Evolutionary conservation across 441 rosid species (phyloP).

Genomic region (Mallotus japonicus): DNA sequence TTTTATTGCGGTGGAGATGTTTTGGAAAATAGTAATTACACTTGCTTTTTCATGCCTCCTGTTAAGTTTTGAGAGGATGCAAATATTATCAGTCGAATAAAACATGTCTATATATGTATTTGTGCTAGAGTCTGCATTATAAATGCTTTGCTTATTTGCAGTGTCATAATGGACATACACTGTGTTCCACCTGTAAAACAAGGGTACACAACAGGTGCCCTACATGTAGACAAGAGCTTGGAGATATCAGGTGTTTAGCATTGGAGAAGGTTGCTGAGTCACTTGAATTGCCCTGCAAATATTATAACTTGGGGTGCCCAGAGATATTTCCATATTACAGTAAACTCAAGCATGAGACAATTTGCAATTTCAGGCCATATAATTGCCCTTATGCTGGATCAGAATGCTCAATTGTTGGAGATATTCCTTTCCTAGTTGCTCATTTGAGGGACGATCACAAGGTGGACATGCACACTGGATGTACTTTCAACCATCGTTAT

Average conservation of each 20-base stretch:
- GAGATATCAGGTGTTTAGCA: constrained; percentile 71
- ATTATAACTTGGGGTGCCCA: constrained; percentile 73
- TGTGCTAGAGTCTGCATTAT: background rate
- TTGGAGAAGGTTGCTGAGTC: constrained; percentile 90
- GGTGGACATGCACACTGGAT: constrained; percentile 89
- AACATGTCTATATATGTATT: background rate
- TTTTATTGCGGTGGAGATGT: background rate
- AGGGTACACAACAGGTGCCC: constrained; percentile 89
- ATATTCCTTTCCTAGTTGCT: constrained; percentile 70
- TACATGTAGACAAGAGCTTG: constrained; percentile 75
- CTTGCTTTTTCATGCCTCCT: background rate
- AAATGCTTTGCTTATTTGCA: constrained; percentile 33
- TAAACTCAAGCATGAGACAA: constrained; percentile 79
- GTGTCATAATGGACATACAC: constrained; percentile 86
- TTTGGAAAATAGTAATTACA: background rate
- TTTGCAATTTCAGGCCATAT: constrained; percentile 88
- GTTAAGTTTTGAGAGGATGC: background rate
- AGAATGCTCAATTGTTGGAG: constrained; percentile 68
- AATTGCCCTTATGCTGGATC: constrained; percentile 92
- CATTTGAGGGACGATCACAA: constrained; percentile 88
- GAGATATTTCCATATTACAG: constrained; percentile 86
- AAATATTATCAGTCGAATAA: background rate
- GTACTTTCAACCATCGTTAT: constrained; percentile 83
- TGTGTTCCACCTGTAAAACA: constrained; percentile 81
- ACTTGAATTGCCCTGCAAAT: constrained; percentile 88